phyloP scores from a whole-genome alignment of 306 rosid species.

The Vigna reflexopilosa region DNA sequence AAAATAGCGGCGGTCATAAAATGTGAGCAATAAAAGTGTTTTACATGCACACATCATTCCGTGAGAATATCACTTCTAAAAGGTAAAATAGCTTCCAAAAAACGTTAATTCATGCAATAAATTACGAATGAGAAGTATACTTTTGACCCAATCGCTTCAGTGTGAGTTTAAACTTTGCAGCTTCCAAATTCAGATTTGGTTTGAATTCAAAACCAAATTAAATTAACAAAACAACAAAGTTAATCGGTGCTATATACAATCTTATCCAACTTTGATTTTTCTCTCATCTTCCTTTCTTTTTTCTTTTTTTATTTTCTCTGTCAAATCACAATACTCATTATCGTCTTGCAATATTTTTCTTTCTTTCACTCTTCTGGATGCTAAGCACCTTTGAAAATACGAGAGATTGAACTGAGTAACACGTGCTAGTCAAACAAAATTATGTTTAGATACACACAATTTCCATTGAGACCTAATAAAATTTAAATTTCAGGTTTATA shows the following conservation, averaged over 20 bases:
- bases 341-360: not conserved
- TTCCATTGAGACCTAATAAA: no score
- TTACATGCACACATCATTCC: no score
- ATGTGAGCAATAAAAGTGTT: no score
- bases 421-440: not conserved
- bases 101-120: no score
- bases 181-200: not conserved
- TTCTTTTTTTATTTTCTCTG: not conserved
- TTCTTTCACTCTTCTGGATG: not conserved
- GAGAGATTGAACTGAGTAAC: not conserved
- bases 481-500: no score
- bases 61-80: no score
- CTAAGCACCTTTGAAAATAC: not conserved
- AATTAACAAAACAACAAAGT: constrained; percentile 3
- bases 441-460: not conserved
- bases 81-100: no score
- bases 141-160: constrained; percentile 32
- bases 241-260: not conserved
- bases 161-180: not conserved
- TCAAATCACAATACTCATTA: not conserved
- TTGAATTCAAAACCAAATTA: constrained; percentile 5
- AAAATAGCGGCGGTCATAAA: no score
- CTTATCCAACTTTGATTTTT: not conserved
- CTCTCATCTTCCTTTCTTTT: not conserved
- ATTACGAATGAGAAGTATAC: no score